Conservation (phyloP, 371 early-diverging fungal species). For the Mucor plumbeus region DNA sequence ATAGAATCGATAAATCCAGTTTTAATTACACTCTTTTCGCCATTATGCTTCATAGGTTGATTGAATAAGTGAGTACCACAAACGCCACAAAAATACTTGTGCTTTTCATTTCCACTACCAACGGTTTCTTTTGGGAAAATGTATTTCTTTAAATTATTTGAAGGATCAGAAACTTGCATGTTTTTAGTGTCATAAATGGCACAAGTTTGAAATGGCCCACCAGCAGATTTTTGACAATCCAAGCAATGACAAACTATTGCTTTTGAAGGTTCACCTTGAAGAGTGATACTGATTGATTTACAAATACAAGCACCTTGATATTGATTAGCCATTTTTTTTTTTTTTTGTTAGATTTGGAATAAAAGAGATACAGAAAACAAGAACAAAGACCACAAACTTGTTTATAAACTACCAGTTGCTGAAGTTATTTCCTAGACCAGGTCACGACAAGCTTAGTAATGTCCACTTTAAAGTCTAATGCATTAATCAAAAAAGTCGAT, state of each 20-base stretch:
- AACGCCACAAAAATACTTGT: constrained; percentile 35
- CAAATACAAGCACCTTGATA: constrained; percentile 30
- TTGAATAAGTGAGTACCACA: constrained; percentile 34
- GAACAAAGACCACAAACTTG: too few species aligned
- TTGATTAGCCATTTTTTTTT: neutral
- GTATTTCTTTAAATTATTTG: constrained; percentile 26
- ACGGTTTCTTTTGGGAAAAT: constrained; percentile 19
- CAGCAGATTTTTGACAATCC: constrained; percentile 37
- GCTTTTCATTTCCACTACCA: constrained; percentile 33
- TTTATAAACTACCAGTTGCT: too few species aligned
- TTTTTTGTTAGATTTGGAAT: neutral
- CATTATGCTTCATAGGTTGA: constrained; percentile 33
- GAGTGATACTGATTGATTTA: constrained; percentile 18
- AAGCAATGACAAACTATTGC: constrained; percentile 28
- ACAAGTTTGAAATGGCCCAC: constrained; percentile 31
- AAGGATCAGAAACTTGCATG: constrained; percentile 24
- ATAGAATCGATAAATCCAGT: constrained; percentile 29
- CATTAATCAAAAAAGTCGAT: too few species aligned
- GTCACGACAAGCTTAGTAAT: too few species aligned
- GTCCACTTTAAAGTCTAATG: too few species aligned
- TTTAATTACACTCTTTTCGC: constrained; percentile 30
- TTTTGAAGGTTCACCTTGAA: constrained; percentile 28
- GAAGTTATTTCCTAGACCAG: too few species aligned
- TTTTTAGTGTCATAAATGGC: constrained; percentile 23
- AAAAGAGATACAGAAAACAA: too few species aligned